Percentiles rank a stretch among this genome's conserved stretches.
These are phyloP conservation scores for Phialocephala subalpina DNA, from an alignment of 2,329 filamentous ascomycete genomes.

Conservation along the genomic window DNA sequence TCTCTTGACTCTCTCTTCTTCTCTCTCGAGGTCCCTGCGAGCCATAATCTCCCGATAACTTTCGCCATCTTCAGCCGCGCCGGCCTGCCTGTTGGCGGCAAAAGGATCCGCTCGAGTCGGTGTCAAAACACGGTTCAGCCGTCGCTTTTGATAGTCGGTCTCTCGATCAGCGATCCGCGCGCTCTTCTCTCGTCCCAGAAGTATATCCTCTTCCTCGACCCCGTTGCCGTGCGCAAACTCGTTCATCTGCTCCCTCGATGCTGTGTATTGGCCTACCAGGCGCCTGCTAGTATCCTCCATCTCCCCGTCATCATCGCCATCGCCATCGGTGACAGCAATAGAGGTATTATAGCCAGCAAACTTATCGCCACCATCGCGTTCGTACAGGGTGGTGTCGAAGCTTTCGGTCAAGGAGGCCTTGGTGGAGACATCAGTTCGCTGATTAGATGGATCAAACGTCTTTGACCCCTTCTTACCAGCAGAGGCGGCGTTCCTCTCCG, in stretches of 20 bases:
- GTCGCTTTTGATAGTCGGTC: conserved; percentile 96
- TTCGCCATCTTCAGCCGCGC: conserved; percentile 73
- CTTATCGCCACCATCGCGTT: conserved; percentile 78
- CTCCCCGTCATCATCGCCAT: conserved; percentile 81
- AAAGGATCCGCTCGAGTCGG: conserved; percentile 89
- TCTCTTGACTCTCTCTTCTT: conserved; percentile 86
- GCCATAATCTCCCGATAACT: conserved; percentile 94
- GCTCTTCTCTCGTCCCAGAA: conserved; percentile 86
- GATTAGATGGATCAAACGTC: conserved; percentile 79
- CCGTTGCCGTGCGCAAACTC: conserved; percentile 88
- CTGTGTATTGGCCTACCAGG: conserved; percentile 94
- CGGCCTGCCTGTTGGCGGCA: conserved; percentile 75
- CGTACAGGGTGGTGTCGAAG: conserved; percentile 90
- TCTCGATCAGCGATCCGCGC: conserved; percentile 92
- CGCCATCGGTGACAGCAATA: conserved; percentile 80
- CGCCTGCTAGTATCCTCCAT: conserved; percentile 80
- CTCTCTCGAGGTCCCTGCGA: conserved; percentile 86
- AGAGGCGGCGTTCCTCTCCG: conserved; percentile 86
- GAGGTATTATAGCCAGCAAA: conserved; percentile 92
- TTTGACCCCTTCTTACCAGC: conserved; percentile 83
- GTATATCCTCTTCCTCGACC: conserved; percentile 90
- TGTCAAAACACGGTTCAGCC: conserved; percentile 87
- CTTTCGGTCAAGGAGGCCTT: conserved; percentile 91
- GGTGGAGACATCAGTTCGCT: conserved; percentile 83
- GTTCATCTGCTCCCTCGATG: conserved; percentile 88